Evolutionary conservation across 208 protist species (phyloP).

Genomic region (Trypanosoma boissoni): DNA sequence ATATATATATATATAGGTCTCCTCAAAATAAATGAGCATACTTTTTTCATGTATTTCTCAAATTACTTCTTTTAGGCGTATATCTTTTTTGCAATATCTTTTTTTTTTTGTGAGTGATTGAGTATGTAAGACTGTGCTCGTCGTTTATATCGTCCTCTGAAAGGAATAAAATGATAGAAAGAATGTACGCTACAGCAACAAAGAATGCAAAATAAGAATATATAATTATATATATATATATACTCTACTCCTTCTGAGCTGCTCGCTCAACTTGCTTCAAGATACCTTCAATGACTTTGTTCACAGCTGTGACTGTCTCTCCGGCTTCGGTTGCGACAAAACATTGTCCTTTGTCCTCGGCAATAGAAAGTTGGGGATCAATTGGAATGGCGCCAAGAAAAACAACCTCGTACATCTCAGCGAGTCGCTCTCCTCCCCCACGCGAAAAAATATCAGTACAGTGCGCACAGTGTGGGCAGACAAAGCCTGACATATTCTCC

Average conservation of each 20-base stretch:
- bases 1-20: background rate
- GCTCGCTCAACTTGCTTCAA: constrained; percentile 57
- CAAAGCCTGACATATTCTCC: constrained; percentile 94
- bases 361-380: constrained; percentile 66
- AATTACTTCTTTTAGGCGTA: too few species aligned
- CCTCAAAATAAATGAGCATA: background rate
- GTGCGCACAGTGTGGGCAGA: constrained; percentile 90
- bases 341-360: constrained; percentile 65
- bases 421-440: constrained; percentile 76
- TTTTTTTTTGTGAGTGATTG: too few species aligned
- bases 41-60: background rate
- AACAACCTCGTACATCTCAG: constrained; percentile 72
- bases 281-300: constrained; percentile 49
- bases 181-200: background rate
- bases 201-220: background rate
- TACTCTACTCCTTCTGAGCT: constrained; percentile 10
- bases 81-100: too few species aligned
- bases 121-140: too few species aligned
- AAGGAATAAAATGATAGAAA: background rate
- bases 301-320: constrained; percentile 50
- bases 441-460: constrained; percentile 86
- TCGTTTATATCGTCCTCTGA: too few species aligned
- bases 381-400: constrained; percentile 85
- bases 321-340: constrained; percentile 31
- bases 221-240: background rate